phyloP scores from a whole-genome alignment of 768 basidiomycete genomes.

The Mycena galericulata region DNA sequence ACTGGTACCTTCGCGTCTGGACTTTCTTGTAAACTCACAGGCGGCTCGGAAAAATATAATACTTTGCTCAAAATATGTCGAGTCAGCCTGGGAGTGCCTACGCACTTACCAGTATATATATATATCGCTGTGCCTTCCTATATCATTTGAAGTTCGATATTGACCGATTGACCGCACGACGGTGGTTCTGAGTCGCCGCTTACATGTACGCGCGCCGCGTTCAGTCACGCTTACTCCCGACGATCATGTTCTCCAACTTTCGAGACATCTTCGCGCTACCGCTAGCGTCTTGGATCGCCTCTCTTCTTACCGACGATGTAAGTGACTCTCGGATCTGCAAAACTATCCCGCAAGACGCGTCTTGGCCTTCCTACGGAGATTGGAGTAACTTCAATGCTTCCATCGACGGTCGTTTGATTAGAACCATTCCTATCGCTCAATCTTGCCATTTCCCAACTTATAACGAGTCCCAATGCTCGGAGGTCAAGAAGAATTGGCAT shows the following conservation, averaged over 20 bases:
- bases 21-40: too few species aligned
- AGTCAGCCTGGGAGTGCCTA: too few species aligned
- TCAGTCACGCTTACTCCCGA: too few species aligned
- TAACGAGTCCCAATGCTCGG: conserved; percentile 5
- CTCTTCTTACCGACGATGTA: background rate
- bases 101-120: too few species aligned
- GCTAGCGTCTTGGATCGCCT: background rate
- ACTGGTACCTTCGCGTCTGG: too few species aligned
- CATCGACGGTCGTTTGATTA: conserved; percentile 19
- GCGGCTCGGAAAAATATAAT: too few species aligned
- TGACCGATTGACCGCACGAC: too few species aligned
- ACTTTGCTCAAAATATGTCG: too few species aligned
- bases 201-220: too few species aligned
- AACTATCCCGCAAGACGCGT: conserved; percentile 5
- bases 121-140: too few species aligned
- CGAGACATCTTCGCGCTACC: background rate
- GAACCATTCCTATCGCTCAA: conserved; percentile 19
- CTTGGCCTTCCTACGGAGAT: background rate
- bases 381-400: conserved; percentile 16
- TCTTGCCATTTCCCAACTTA: conserved; percentile 16
- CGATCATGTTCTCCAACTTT: conserved; percentile 3
- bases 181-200: too few species aligned
- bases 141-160: too few species aligned
- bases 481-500: conserved; percentile 4
- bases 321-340: conserved; percentile 5